phyloP scores from a whole-genome alignment of 768 basidiomycete genomes.

The Macrolepiota dolichaula region DNA sequence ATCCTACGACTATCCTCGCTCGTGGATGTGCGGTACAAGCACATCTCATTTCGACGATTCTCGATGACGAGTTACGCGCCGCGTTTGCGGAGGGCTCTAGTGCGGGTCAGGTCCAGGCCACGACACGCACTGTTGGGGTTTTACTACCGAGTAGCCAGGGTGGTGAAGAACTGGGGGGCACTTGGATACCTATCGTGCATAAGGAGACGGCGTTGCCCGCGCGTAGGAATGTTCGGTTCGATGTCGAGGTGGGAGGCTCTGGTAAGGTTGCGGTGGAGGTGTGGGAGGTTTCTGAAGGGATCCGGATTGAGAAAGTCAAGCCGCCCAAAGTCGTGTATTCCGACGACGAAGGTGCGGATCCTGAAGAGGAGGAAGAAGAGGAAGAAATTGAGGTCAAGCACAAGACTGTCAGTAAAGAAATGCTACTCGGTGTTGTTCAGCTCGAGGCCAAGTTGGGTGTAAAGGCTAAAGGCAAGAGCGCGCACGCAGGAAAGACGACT shows the following conservation, averaged over 20 bases:
- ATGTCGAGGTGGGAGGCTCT: slow-evolving; percentile 43
- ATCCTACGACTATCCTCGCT: slow-evolving; percentile 75
- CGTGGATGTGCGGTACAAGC: slow-evolving; percentile 79
- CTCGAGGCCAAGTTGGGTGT: slow-evolving; percentile 39
- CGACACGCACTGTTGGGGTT: slow-evolving; percentile 60
- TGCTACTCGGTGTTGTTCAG: slow-evolving; percentile 41
- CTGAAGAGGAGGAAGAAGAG: slow-evolving; percentile 53
- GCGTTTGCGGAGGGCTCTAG: slow-evolving; percentile 44
- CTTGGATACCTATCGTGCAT: slow-evolving; percentile 63
- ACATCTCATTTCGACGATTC: slow-evolving; percentile 50
- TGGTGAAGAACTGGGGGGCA: slow-evolving; percentile 46
- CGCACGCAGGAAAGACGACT: slow-evolving; percentile 41
- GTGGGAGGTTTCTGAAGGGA: slow-evolving; percentile 72
- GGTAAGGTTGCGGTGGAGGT: slow-evolving; percentile 64
- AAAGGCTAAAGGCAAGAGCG: slow-evolving; percentile 34
- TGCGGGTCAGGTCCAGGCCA: slow-evolving; percentile 47
- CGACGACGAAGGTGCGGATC: slow-evolving; percentile 45
- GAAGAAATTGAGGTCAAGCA: slow-evolving; percentile 65
- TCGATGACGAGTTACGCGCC: slow-evolving; percentile 45
- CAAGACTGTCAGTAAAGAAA: slow-evolving; percentile 54
- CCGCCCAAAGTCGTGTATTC: slow-evolving; percentile 41
- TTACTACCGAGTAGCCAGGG: slow-evolving; percentile 48
- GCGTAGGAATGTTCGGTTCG: slow-evolving; percentile 55
- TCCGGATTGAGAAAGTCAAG: slow-evolving; percentile 58
- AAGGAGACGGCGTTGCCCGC: slow-evolving; percentile 72